Base-by-base conservation (phyloP, 2,329 filamentous ascomycete species). In the Cryphonectria nitschkei region DNA sequence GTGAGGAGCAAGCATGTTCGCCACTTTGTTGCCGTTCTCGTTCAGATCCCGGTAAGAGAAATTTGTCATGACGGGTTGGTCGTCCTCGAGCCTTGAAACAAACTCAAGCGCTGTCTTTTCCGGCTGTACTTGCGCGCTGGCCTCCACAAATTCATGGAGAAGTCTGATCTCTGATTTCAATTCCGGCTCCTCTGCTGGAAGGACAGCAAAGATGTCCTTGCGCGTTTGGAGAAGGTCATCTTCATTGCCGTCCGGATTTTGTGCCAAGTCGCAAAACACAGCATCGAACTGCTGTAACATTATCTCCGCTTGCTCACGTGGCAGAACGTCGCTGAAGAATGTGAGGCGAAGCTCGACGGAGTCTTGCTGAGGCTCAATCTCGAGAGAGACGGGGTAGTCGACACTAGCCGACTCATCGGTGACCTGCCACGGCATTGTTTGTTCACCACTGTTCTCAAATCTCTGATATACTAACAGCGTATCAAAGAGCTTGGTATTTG, bases 381-480 rank as follows among this genome's bases (percentile, higher is more conserved):
- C 95, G 29, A 98, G 82, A 0, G 95, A 97, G 0, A 97, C 81
- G 0, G 91, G 84, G 78, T 95, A 97, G 75, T 97, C 93, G 2
- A 93, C 88, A 1, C 85, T 88, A 7, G 92, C 91, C 66, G 88
- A 83, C 71, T 97, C 94, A 22, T 88, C 82, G 0, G 88, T 73
- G 0, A 92, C 74, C 8, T 82, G 82, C 91, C 93, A 97, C 0
- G 84, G 81, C 3, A 77, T 60, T 5, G 43, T 50, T 1, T 67
- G 60, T 0, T 78, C 69, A 22, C 72, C 64, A 50, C 71, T 68
- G 50, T 74, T 26, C 67, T 81, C 74, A 70, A 84, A 76, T 74
- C 92, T 93, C 76, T 97, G 95, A 76, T 94, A 95, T 0, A 93
- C 92, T 71, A 98, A 89, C 1, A 98, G 84, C 0, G 94, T 95